Percentiles rank a stretch among this genome's conserved stretches.
These are phyloP conservation scores for Wallacemonas sp. DNA, from an alignment of 208 protist genomes.

Conservation along the genomic window DNA sequence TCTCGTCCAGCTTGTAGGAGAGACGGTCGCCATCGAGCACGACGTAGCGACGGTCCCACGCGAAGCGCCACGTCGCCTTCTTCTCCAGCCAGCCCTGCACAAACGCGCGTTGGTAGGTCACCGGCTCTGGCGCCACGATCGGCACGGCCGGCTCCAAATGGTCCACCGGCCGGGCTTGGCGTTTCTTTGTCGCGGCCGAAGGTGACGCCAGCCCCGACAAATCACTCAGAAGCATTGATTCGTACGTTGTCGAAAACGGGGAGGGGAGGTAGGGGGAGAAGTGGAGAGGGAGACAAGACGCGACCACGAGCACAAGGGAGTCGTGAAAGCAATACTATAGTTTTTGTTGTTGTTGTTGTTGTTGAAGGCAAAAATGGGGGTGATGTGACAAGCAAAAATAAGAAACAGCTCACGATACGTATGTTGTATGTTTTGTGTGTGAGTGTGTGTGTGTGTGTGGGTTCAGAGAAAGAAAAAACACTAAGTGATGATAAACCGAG, in stretches of 20 bases:
- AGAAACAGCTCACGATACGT: too few species aligned
- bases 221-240: slow-evolving; percentile 7
- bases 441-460: too few species aligned
- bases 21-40: slow-evolving; percentile 58
- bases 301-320: background rate
- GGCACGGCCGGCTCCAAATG: background rate
- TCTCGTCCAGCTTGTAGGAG: slow-evolving; percentile 51
- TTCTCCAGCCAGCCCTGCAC: slow-evolving; percentile 67
- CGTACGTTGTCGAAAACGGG: background rate
- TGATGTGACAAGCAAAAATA: too few species aligned
- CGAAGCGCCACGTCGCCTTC: slow-evolving; percentile 75
- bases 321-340: too few species aligned
- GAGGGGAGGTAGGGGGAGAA: background rate
- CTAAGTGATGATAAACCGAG: too few species aligned
- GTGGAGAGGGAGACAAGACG: background rate
- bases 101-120: slow-evolving; percentile 26
- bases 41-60: slow-evolving; percentile 69
- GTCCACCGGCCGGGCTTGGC: background rate
- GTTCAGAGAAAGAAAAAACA: too few species aligned
- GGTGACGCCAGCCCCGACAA: background rate
- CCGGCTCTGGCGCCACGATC: background rate
- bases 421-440: too few species aligned
- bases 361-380: too few species aligned
- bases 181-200: background rate
- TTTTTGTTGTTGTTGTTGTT: too few species aligned